Evolutionary conservation across 805 yeast genomes (phyloP).

Genomic region (Candida endomychidarum): DNA sequence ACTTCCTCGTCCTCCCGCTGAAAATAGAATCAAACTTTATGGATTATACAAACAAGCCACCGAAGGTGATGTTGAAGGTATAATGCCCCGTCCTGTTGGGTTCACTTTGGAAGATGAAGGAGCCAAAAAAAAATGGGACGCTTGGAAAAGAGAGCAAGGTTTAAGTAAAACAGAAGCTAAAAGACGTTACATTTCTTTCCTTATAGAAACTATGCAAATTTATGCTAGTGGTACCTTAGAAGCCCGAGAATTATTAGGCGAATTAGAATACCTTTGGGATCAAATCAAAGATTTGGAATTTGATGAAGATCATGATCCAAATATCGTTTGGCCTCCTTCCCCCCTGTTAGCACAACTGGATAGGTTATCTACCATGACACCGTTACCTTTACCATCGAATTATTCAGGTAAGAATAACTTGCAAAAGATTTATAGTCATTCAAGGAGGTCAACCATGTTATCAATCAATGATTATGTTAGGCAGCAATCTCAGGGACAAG

Average conservation of each 20-base stretch:
- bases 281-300: conserved; percentile 55
- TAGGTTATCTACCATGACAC: conserved; percentile 37
- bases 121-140: conserved; percentile 76
- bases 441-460: conserved; percentile 37
- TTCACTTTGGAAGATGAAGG: conserved; percentile 60
- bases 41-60: conserved; percentile 89
- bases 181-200: conserved; percentile 60
- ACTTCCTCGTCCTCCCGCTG: conserved; percentile 76
- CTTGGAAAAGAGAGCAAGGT: conserved; percentile 80
- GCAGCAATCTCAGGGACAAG: conserved; percentile 28
- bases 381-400: conserved; percentile 29
- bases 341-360: conserved; percentile 36
- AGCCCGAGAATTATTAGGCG: conserved; percentile 62
- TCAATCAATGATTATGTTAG: conserved; percentile 37
- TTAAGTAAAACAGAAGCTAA: conserved; percentile 70
- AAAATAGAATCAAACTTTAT: conserved; percentile 64
- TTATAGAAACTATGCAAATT: conserved; percentile 69
- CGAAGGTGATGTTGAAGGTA: conserved; percentile 75
- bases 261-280: conserved; percentile 74
- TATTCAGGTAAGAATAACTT: conserved; percentile 32
- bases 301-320: conserved; percentile 27
- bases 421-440: conserved; percentile 45
- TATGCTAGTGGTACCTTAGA: conserved; percentile 69
- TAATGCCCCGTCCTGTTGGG: conserved; percentile 67
- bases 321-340: conserved; percentile 29